phyloP scores from a whole-genome alignment of 176 grass and related monocot genomes.

The Saccharum officinarum region DNA sequence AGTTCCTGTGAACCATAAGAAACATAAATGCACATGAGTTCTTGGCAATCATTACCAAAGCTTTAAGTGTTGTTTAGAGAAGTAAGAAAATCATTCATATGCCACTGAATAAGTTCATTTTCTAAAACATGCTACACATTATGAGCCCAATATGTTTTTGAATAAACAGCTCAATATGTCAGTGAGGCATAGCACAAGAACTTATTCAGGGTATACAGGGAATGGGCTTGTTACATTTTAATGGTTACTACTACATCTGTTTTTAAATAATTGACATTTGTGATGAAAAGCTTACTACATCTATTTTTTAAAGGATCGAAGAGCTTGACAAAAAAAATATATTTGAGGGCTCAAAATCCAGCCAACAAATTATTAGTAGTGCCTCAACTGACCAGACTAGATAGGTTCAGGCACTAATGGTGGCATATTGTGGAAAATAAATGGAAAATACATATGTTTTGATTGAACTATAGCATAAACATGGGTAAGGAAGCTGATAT shows the following conservation, averaged over 20 bases:
- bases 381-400: not conserved
- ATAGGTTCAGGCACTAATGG: no score
- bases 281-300: not conserved
- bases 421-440: not conserved
- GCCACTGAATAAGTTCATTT: not conserved
- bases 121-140: not conserved
- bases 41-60: conserved; percentile 18
- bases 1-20: conserved; percentile 48
- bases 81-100: not conserved
- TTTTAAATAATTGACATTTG: not conserved
- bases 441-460: not conserved
- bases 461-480: not conserved
- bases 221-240: not conserved
- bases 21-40: not conserved
- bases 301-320: not conserved
- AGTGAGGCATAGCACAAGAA: not conserved
- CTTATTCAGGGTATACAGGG: not conserved
- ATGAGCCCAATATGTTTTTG: not conserved
- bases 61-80: conserved; percentile 11
- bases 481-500: not conserved
- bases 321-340: not conserved
- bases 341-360: not conserved
- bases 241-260: not conserved
- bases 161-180: not conserved
- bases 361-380: not conserved